Evolutionary conservation across 192 early-diverging fungal species (phyloP), one percentile per base, ranked within the genome.

Genomic region (Lunasporangiospora selenospora): DNA sequence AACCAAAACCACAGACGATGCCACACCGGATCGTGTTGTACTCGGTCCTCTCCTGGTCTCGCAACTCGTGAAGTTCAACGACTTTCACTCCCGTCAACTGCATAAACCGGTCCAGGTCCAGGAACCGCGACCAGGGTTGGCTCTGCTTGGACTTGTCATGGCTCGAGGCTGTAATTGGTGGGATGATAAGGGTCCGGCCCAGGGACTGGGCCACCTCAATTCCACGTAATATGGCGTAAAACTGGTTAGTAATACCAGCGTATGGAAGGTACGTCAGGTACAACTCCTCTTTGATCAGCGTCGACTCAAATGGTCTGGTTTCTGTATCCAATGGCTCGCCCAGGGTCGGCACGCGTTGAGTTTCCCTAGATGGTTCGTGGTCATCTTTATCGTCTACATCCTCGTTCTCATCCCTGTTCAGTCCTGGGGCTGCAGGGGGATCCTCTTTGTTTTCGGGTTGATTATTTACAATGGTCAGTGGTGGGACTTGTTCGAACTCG

Each of bases 111-210:
- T 43, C 49, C 9, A 73, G 55, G 41, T 73, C 39, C 42, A 73
- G 37, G 48, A 73, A 73, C 15, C 53, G 62, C 2, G 69, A 73
- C 69, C 69, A 73, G 15, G 69, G 69, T 27, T 73, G 69, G 37
- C 63, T 73, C 37, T 73, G 69, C 33, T 73, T 73, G 26, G 69
- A 73, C 42, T 73, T 73, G 49, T 73, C 69, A 15, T 73, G 69
- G 19, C 60, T 63, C 6, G 69, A 73, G 32, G 69, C 69, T 2
- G 60, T 73, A 37, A 73, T 73, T n/a, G 69, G 69, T 41, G 69
- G 69, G 55, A 73, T 62, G 42, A 73, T 73, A 46, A 73, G 32
- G 6, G 69, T 73, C 4, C 69, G 53, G 4, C 39, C 69, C 1
- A 56, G 40, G 9, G 69, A 53, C 27, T 47, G 57, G 45, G 69